Base-by-base conservation (phyloP, 2,329 filamentous ascomycete species). In the Colletotrichum godetiae region DNA sequence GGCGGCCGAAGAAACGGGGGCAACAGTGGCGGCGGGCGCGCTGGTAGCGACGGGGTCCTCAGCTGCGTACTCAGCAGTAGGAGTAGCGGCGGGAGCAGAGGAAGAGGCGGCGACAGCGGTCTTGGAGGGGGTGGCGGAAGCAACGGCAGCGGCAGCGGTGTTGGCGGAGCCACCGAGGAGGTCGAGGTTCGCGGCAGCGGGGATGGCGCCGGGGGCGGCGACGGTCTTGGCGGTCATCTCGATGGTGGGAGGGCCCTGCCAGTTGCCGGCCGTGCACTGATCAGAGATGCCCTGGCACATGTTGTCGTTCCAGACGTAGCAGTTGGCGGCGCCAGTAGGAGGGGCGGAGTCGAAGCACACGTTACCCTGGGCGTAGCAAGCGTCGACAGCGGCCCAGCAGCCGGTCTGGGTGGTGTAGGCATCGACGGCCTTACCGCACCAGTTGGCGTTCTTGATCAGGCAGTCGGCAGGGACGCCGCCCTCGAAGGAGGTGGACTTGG, bases 391-490 rank as follows among this genome's bases (percentile, higher is more conserved):
- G 69, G 84, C 85, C 89, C 90, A 94, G 85, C 93, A 94, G 15
- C 87, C 87, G 1, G 78, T 78, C 78, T 91, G 85, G 57, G 84
- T 83, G 5, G 82, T 83, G 82, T 92, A 94, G 10, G 81, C 77
- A 0, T 88, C 80, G 1, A 94, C 86, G 78, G 93, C 88, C 72
- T 87, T 84, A 64, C 88, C 92, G 81, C 91, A 93, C 92, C 92
- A 95, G 83, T 95, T 94, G 72, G 85, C 92, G 79, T 93, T 94
- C 78, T 90, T 89, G 73, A 92, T 78, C 49, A 93, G 83, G 78
- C 90, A 93, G 76, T 85, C 82, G 1, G 78, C 67, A 0, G 92
- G 92, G 65, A 90, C 84, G 13, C 86, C 80, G 13, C 90, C 91
- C 53, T 87, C 83, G 11, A 76, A 63, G n/a, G 67, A 61, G 42